Base-by-base conservation (phyloP, 306 rosid genomes). In the Quercus alba region DNA sequence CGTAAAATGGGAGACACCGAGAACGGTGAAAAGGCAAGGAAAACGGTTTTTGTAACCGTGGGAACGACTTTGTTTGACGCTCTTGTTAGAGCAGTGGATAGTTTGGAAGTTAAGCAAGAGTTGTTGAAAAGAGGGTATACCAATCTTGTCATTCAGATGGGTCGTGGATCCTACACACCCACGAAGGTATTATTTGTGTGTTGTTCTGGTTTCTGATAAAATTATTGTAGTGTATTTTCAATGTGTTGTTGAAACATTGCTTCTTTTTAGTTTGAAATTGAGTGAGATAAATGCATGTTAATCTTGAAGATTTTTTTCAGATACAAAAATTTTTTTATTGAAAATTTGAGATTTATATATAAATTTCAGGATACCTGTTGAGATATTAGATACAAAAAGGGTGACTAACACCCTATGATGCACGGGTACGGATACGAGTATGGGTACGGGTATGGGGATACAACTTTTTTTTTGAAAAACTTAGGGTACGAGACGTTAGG, bases 41-140 rank as follows among this genome's bases (percentile, higher is more conserved):
- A 79, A 74, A 85, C 80, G 19, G 95, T 91, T 70, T 93, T 94
- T 31, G 94, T 93, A 6, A 93, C 97, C 0, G 95, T 94, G 17
- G 99, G 99, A 79, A 93, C 99, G n/a, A 91, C 99, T 35, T 51
- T 79, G 84, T 94, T 94, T 67, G 99, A 94, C 66, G 85, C 97
- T 77, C 91, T 93, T 3, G 97, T 93, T 67, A 86, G 75, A 83
- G 87, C 87, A 0, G 84, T 91, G 67, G 94, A 93, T 72, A 78
- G 85, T 23, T 26, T 49, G 5, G 82, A 62, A 6, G 91, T 93
- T 56, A 83, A 90, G 77, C 66, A 86, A 30, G 89, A 84, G 75
- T 76, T 94, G 66, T 70, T 71, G 20, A 80, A 82, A 68, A 90
- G 94, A 81, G 98, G 95, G 41, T 91, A 90, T 61, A 87, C 97